Evolutionary conservation across 1,284 basidiomycete genomes (phyloP).

Genomic region (Rhodotorula sp.): DNA sequence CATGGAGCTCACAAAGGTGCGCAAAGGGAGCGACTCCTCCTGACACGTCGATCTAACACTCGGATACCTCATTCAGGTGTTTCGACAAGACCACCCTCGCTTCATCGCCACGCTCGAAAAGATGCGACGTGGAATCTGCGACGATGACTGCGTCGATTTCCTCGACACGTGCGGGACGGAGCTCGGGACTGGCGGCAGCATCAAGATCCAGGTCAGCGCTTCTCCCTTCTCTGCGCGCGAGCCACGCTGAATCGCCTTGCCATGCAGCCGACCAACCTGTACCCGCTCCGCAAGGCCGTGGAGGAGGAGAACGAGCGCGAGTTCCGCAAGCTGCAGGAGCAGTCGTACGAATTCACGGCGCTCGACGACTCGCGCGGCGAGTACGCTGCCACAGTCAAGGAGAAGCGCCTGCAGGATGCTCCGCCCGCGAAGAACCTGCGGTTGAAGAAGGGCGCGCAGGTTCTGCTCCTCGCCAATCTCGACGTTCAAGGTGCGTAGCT

Average conservation of each 20-base stretch:
- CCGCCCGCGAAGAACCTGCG: slow-evolving; percentile 28
- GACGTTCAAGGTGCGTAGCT: slow-evolving; percentile 27
- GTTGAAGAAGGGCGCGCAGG: slow-evolving; percentile 43
- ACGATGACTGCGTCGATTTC: slow-evolving; percentile 29
- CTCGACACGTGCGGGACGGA: slow-evolving; percentile 35
- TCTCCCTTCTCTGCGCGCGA: neutral
- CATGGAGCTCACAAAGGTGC: slow-evolving; percentile 40
- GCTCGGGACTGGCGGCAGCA: slow-evolving; percentile 20
- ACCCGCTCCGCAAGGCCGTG: slow-evolving; percentile 27
- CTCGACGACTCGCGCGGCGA: slow-evolving; percentile 27
- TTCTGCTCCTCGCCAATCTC: slow-evolving; percentile 43
- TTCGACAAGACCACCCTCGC: slow-evolving; percentile 40
- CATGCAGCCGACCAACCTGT: slow-evolving; percentile 43
- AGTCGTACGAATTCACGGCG: slow-evolving; percentile 24
- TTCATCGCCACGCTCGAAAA: slow-evolving; percentile 44
- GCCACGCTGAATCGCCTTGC: neutral
- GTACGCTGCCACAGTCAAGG: slow-evolving; percentile 12
- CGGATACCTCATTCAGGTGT: slow-evolving; percentile 29
- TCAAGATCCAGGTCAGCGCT: slow-evolving; percentile 25
- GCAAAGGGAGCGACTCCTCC: neutral
- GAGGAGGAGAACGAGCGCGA: slow-evolving; percentile 40
- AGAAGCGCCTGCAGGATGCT: slow-evolving; percentile 15
- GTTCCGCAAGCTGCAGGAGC: slow-evolving; percentile 33
- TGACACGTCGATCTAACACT: accelerated
- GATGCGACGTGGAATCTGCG: slow-evolving; percentile 41